Base-by-base conservation (phyloP, 495 filamentous ascomycete genomes). In the Aspergillus incahuasiensis region DNA sequence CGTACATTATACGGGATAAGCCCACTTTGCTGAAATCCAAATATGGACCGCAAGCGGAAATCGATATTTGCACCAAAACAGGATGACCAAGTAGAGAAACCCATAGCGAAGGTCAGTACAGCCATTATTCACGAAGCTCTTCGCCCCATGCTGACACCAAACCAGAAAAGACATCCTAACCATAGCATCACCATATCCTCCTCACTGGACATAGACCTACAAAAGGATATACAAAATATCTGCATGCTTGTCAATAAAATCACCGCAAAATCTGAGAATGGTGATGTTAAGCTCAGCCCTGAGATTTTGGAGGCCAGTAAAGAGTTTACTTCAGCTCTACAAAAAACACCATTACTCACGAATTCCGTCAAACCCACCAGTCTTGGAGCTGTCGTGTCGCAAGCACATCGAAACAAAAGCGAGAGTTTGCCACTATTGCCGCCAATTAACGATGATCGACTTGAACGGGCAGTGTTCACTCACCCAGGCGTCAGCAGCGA, bases 391-490 rank as follows among this genome's bases (percentile, higher is more conserved):
- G 19, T n/a, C 12, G n/a, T 20, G 25, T 8, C 25, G 25, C 25
- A 8, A 8, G 25, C 25, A 28, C 8, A 3, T 28, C 25, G 8
- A 28, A 28, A 4, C 25, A n/a, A n/a, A n/a, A n/a, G n/a, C n/a
- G n/a, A n/a, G n/a, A n/a, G n/a, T 6, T 44, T 78, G 7, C 87
- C 87, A 4, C 65, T 74, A 0, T 64, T 90, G 7, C 88, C 89
- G 22, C 60, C 68, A 7, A 79, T 91, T 56, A 52, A 71, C 3
- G 78, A 90, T 62, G 68, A 74, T 0, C 62, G 64, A 15, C 74
- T 91, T 15, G 76, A 82, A 55, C 77, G 69, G 11, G 77, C 82
- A 24, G 81, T 84, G n/a, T 86, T 92, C 63, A 89, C 81, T 6
- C 89, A 92, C 62, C 71, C 75, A 0, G 83, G 80, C 7, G 68